Evolutionary conservation across 805 yeast genomes (phyloP), one percentile per base, ranked within the genome.

Genomic region (Kodamaea leandrae): DNA sequence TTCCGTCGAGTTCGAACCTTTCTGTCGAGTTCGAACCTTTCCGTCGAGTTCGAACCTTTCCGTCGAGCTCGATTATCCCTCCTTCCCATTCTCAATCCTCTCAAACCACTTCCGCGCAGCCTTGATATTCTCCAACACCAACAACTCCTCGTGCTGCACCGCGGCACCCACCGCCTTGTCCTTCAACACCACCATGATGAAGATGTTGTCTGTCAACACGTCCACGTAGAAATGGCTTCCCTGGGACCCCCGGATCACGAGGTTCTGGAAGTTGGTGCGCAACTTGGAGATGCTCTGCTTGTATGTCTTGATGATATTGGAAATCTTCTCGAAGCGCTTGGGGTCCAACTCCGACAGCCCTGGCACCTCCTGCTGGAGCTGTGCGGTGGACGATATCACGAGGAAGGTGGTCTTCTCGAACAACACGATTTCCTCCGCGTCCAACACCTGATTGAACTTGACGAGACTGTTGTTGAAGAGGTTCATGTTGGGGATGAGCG

Each of bases 401-500:
- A 93, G 65, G 51, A 93, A 93, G 0, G 99, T 93, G 0, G 96
- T 87, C 55, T 86, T 84, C 58, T 93, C 99, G 63, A 93, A 93
- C 40, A 93, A 62, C 9, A 91, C 87, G 37, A 90, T 87, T 56
- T 91, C 98, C 51, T 84, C 86, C 0, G 96, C 96, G 47, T 84
- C 83, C 42, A 89, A 66, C 13, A 86, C 76, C 17, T 74, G 69
- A 49, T 89, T 86, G 55, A 93, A 78, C 51, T 80, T 82, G 35
- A 81, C 65, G 45, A 93, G 69, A 56, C 86, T 84, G 43, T 77
- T 77, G 60, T 91, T 91, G 55, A 88, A 85, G 12, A 80, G 65
- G 27, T 78, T 74, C 77, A 91, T 90, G 55, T 93, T 91, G 10
- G 99, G 97, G 43, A 93, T 91, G 50, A 93, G 72, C 2, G 96